Percentiles rank a stretch among this genome's conserved stretches.
phyloP scores from a whole-genome alignment of 2,329 filamentous ascomycete species.

The Bipolaris sorokiniana region DNA sequence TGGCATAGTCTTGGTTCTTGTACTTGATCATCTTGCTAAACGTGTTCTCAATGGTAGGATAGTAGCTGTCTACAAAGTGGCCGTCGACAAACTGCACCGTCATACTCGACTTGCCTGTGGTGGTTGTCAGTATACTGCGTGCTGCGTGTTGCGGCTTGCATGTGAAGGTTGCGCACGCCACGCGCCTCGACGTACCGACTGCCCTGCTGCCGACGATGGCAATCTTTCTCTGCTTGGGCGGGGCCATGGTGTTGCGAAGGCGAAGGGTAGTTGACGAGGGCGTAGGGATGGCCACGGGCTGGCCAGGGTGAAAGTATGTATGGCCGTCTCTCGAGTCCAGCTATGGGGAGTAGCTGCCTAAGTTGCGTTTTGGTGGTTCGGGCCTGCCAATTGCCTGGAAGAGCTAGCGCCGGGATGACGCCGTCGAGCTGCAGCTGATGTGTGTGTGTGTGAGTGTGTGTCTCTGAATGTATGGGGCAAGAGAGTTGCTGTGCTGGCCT shows the following conservation, averaged over 20 bases:
- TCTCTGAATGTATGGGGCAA: no score
- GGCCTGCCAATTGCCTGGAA: constrained; percentile 29
- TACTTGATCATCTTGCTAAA: constrained; percentile 95
- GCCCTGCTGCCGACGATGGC: constrained; percentile 94
- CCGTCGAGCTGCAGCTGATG: constrained; percentile 30
- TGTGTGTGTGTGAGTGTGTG: constrained; percentile 1
- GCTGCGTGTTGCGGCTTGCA: constrained; percentile 8
- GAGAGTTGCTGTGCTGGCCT: no score
- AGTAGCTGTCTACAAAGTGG: constrained; percentile 98
- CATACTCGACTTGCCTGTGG: constrained; percentile 90
- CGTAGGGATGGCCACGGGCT: constrained; percentile 27
- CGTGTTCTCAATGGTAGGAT: constrained; percentile 98
- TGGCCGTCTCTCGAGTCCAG: constrained; percentile 23
- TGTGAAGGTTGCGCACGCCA: constrained; percentile 24
- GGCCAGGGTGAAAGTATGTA: constrained; percentile 27
- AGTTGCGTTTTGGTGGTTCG: constrained; percentile 23
- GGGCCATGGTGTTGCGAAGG: constrained; percentile 60
- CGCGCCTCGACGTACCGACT: constrained; percentile 67
- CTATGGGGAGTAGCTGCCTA: constrained; percentile 32
- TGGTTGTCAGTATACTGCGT: constrained; percentile 22
- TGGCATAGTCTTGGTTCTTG: constrained; percentile 91
- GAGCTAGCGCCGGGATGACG: constrained; percentile 34
- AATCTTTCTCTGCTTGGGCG: constrained; percentile 89
- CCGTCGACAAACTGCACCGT: constrained; percentile 97
- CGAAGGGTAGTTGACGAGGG: constrained; percentile 17